Conservation (phyloP, 192 early-diverging fungal species). For the Entomortierella lignicola region DNA sequence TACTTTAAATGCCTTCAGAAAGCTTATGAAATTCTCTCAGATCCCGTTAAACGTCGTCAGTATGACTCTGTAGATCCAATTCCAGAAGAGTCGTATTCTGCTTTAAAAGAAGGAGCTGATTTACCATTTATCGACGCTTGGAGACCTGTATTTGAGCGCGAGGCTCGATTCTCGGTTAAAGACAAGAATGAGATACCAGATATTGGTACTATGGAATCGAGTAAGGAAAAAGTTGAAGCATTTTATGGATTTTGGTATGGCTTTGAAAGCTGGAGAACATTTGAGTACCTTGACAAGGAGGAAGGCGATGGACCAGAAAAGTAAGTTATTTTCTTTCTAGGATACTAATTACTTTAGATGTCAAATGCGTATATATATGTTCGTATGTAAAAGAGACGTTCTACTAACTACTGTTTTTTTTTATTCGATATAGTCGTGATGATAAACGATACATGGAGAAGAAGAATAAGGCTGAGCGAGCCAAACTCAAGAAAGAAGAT, state of each 20-base stretch:
- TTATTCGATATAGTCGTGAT: conserved; percentile 75
- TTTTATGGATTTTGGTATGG: conserved; percentile 83
- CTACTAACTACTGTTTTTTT: background rate
- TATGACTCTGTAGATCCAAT: conserved; percentile 86
- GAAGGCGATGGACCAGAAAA: conserved; percentile 77
- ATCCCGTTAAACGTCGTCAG: conserved; percentile 74
- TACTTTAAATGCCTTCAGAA: conserved; percentile 88
- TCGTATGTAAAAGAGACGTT: background rate
- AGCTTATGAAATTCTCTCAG: conserved; percentile 79
- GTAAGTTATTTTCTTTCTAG: conserved; percentile 30
- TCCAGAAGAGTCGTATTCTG: conserved; percentile 72
- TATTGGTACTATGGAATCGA: conserved; percentile 68
- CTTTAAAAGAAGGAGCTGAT: conserved; percentile 41
- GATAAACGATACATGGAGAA: conserved; percentile 81
- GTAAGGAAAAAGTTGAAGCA: conserved; percentile 73
- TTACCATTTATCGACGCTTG: conserved; percentile 56
- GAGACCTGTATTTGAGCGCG: conserved; percentile 74
- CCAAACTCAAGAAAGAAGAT: conserved; percentile 86
- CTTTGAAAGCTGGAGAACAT: conserved; percentile 88
- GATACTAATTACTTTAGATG: too few species aligned
- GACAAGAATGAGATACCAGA: conserved; percentile 61
- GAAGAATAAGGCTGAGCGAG: conserved; percentile 79
- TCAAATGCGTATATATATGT: too few species aligned
- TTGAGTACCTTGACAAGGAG: conserved; percentile 86
- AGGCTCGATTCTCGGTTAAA: conserved; percentile 58